Percentiles rank a stretch among this genome's conserved stretches.
phyloP scores from a whole-genome alignment of 2,329 filamentous ascomycete species.

The Paraphaeosphaeria sporulosa region DNA sequence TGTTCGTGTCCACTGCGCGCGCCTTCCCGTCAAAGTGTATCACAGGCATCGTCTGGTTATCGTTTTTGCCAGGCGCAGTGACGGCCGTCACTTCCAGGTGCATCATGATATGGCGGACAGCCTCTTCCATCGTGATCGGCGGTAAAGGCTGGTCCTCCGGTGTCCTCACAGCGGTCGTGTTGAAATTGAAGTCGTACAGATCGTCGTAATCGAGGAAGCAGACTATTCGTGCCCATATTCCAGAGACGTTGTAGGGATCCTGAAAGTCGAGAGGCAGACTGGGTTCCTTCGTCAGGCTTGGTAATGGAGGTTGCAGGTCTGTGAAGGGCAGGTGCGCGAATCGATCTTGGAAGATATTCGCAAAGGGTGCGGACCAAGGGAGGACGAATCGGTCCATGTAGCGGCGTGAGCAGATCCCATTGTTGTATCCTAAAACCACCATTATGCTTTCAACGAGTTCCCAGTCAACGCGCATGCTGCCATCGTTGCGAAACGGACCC shows the following conservation, averaged over 20 bases:
- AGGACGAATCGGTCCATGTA: constrained; percentile 34
- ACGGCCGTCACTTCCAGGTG: constrained; percentile 68
- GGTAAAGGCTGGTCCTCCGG: constrained; percentile 52
- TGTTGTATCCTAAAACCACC: constrained; percentile 71
- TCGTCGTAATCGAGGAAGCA: constrained; percentile 68
- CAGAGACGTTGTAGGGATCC: constrained; percentile 10
- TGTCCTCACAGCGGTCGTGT: constrained; percentile 45
- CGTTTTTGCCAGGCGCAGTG: constrained; percentile 64
- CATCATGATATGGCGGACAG: constrained; percentile 74
- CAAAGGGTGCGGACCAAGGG: constrained; percentile 40
- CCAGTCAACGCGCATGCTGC: constrained; percentile 72
- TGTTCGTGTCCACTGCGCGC: constrained; percentile 67
- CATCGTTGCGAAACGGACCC: constrained; percentile 76
- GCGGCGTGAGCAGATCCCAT: constrained; percentile 34
- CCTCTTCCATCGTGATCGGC: constrained; percentile 70
- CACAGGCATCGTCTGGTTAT: constrained; percentile 67
- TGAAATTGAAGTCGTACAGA: constrained; percentile 76
- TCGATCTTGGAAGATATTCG: constrained; percentile 28
- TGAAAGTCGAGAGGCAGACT: constrained; percentile 1
- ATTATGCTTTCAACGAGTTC: constrained; percentile 80
- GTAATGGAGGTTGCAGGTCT: neutral
- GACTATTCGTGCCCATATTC: constrained; percentile 3
- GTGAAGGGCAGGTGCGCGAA: neutral
- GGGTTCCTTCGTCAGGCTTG: constrained; percentile 22
- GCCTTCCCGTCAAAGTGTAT: constrained; percentile 73